Conservation (phyloP, 2,329 filamentous ascomycete species). For the Cladosporium colombiae region DNA sequence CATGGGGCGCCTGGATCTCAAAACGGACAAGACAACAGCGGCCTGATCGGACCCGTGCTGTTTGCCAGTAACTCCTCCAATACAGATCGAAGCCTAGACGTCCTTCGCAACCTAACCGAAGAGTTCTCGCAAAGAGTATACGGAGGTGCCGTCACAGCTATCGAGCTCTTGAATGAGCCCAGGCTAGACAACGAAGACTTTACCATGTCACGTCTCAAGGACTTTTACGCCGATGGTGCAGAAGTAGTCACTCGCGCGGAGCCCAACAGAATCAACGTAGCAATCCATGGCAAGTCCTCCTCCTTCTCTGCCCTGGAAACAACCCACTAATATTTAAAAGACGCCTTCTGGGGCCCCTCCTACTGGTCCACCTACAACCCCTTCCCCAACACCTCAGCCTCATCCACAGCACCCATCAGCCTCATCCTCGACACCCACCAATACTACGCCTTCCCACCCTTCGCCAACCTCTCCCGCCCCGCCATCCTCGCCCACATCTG, state of each 20-base stretch:
- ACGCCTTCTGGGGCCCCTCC: constrained; percentile 30
- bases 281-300: constrained; percentile 26
- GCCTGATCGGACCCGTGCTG: constrained; percentile 34
- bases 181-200: constrained; percentile 23
- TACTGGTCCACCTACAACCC: constrained; percentile 30
- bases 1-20: constrained; percentile 59
- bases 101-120: constrained; percentile 29
- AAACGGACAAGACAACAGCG: constrained; percentile 65
- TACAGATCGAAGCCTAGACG: constrained; percentile 26
- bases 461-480: constrained; percentile 23
- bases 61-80: constrained; percentile 28
- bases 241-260: constrained; percentile 19
- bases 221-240: constrained; percentile 10
- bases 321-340: background rate
- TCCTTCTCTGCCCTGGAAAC: background rate
- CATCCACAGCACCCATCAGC: background rate
- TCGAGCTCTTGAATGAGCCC: constrained; percentile 61
- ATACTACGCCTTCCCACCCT: constrained; percentile 32
- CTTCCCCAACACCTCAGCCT: constrained; percentile 14
- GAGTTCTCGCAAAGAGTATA: constrained; percentile 55
- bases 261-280: constrained; percentile 25
- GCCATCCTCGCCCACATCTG: constrained; percentile 27
- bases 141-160: constrained; percentile 54
- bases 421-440: constrained; percentile 31
- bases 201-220: constrained; percentile 9